A percentile compares a stretch with the other conserved stretches of the same genome.
Evolutionary conservation across 1,284 basidiomycete genomes (phyloP).

Genomic region (Rhodotorula mucilaginosa): DNA sequence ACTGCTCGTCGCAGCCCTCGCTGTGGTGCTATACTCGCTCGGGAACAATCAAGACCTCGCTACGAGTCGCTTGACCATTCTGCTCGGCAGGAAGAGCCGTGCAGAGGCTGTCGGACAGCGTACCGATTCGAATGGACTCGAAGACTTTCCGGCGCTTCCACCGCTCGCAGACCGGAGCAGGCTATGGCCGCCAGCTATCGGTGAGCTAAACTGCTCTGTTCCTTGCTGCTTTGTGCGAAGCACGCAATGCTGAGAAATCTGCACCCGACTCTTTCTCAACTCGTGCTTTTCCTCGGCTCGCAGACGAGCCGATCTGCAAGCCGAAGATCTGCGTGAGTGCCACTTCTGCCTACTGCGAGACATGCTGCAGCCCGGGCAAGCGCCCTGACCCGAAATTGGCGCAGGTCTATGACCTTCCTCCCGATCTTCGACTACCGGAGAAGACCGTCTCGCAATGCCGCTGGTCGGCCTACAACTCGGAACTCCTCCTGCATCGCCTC

Average conservation of each 20-base stretch:
- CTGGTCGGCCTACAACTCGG: conserved; percentile 40
- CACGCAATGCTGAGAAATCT: no score
- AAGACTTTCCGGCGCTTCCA: conserved; percentile 16
- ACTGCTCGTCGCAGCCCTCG: neutral
- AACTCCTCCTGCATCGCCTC: conserved; percentile 28
- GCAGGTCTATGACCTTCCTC: conserved; percentile 34
- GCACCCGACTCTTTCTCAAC: neutral
- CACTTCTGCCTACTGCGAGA: accelerated
- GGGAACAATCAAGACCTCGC: neutral
- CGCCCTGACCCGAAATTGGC: no score
- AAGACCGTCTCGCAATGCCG: conserved; percentile 30
- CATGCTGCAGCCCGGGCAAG: accelerated
- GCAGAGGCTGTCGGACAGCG: neutral
- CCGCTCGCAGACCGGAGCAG: conserved; percentile 19
- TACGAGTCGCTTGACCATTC: no score
- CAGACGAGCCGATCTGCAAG: conserved; percentile 25
- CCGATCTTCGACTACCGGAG: conserved; percentile 16
- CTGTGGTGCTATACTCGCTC: no score
- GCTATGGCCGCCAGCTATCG: conserved; percentile 30
- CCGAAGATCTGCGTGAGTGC: conserved; percentile 26
- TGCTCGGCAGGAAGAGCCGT: no score
- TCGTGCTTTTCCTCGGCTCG: neutral
- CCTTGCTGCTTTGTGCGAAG: no score
- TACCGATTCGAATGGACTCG: neutral
- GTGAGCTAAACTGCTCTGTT: neutral